These are phyloP conservation scores for Ophiostoma tasmaniense DNA, from an alignment of 2,329 filamentous ascomycete species.

Conservation along the genomic window DNA sequence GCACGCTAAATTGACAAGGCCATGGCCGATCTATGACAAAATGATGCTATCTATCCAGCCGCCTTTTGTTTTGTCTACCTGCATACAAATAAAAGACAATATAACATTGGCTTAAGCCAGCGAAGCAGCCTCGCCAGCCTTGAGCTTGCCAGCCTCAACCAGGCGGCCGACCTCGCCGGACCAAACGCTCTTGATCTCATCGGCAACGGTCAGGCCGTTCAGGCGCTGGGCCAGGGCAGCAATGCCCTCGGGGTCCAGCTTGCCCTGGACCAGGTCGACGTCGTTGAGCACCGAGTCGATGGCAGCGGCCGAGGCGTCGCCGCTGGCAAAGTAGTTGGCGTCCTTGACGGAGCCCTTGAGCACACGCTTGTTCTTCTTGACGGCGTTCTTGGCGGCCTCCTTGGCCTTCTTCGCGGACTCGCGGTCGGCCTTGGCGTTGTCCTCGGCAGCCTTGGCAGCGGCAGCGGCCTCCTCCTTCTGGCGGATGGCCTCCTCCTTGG, in stretches of 20 bases:
- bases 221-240: constrained; percentile 75
- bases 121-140: constrained; percentile 70
- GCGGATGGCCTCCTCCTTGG: constrained; percentile 73
- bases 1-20: neutral
- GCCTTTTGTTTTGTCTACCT: constrained; percentile 3
- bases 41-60: neutral
- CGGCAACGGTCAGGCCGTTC: constrained; percentile 65
- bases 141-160: constrained; percentile 73
- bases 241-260: constrained; percentile 86
- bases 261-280: constrained; percentile 77
- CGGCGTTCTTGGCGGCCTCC: constrained; percentile 95
- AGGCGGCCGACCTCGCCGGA: constrained; percentile 68
- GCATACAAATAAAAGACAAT: neutral
- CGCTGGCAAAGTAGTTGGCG: constrained; percentile 83
- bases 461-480: constrained; percentile 78
- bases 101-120: constrained; percentile 32
- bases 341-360: constrained; percentile 92
- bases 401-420: constrained; percentile 91
- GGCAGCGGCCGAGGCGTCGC: constrained; percentile 62
- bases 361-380: constrained; percentile 99
- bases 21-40: neutral
- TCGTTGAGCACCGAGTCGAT: constrained; percentile 79
- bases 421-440: constrained; percentile 72
- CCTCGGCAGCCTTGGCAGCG: constrained; percentile 74
- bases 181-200: constrained; percentile 81